Evolutionary conservation across 345 rosid genomes (phyloP).

Genomic region (Ceriops tagal): DNA sequence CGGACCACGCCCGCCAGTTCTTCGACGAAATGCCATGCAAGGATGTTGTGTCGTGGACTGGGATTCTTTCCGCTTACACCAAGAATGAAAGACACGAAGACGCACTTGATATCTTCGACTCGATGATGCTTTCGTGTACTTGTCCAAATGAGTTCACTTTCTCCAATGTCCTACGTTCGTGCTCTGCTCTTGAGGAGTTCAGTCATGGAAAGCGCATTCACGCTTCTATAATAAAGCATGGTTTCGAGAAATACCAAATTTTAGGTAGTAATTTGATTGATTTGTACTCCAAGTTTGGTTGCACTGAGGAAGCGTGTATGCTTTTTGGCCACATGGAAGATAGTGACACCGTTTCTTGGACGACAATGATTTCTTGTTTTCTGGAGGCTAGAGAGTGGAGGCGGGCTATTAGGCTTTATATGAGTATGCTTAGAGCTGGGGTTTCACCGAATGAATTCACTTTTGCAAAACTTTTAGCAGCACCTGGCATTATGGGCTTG

Average conservation of each 20-base stretch:
- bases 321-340: slow-evolving; percentile 38
- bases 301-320: slow-evolving; percentile 37
- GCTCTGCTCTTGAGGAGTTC: slow-evolving; percentile 43
- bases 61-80: slow-evolving; percentile 46
- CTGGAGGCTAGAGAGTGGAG: slow-evolving; percentile 45
- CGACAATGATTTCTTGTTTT: slow-evolving; percentile 54
- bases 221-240: slow-evolving; percentile 43
- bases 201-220: slow-evolving; percentile 46
- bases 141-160: slow-evolving; percentile 62
- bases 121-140: slow-evolving; percentile 41
- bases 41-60: slow-evolving; percentile 69
- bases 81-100: slow-evolving; percentile 36
- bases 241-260: slow-evolving; percentile 43
- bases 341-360: slow-evolving; percentile 61
- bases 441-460: slow-evolving; percentile 58
- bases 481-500: slow-evolving; percentile 42
- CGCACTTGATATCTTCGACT: slow-evolving; percentile 40
- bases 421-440: slow-evolving; percentile 47
- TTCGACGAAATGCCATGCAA: slow-evolving; percentile 69
- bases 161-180: slow-evolving; percentile 48
- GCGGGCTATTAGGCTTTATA: slow-evolving; percentile 45
- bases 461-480: slow-evolving; percentile 51
- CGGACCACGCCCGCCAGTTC: slow-evolving; percentile 41
- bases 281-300: slow-evolving; percentile 52
- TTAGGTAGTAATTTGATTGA: slow-evolving; percentile 48